Evolutionary conservation across 495 filamentous ascomycete species (phyloP).

Genomic region (Hypoxylon trugodes): DNA sequence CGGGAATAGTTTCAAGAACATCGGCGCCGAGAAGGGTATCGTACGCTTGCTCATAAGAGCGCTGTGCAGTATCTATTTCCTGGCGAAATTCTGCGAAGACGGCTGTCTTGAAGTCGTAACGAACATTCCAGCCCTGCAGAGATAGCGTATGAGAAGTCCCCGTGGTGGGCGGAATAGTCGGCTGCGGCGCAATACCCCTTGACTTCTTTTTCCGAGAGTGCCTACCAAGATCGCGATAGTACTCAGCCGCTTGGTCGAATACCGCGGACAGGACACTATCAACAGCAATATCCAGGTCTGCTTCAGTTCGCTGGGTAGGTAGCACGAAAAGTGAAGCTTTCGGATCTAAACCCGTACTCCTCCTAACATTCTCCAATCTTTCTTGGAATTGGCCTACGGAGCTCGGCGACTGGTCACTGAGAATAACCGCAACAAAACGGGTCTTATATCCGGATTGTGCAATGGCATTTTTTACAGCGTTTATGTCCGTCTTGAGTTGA

Average conservation of each 20-base stretch:
- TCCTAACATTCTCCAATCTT: conserved; percentile 75
- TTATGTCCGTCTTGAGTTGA: conserved; percentile 87
- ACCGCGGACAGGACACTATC: conserved; percentile 66
- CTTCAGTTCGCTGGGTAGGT: conserved; percentile 51
- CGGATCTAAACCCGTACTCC: conserved; percentile 78
- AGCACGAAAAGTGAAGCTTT: conserved; percentile 73
- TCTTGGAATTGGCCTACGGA: conserved; percentile 68
- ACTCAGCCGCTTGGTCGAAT: conserved; percentile 78
- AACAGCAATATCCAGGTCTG: conserved; percentile 70
- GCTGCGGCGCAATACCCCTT: conserved; percentile 75
- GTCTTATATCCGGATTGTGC: conserved; percentile 74
- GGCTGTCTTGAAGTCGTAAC: conserved; percentile 92
- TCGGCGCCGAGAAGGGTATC: conserved; percentile 80
- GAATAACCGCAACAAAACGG: conserved; percentile 76
- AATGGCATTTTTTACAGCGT: conserved; percentile 71
- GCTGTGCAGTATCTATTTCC: conserved; percentile 84
- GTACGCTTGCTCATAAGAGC: conserved; percentile 85
- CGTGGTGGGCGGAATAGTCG: conserved; percentile 82
- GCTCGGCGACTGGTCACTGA: conserved; percentile 71
- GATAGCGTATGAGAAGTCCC: conserved; percentile 85
- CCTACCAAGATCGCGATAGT: conserved; percentile 90
- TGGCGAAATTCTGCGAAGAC: conserved; percentile 89
- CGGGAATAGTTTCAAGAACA: conserved; percentile 84
- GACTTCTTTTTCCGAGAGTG: conserved; percentile 85
- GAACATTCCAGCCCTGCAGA: conserved; percentile 86